These are phyloP conservation scores for Sporobolomyces phaffii DNA, from an alignment of 768 basidiomycete species.

Conservation along the genomic window DNA sequence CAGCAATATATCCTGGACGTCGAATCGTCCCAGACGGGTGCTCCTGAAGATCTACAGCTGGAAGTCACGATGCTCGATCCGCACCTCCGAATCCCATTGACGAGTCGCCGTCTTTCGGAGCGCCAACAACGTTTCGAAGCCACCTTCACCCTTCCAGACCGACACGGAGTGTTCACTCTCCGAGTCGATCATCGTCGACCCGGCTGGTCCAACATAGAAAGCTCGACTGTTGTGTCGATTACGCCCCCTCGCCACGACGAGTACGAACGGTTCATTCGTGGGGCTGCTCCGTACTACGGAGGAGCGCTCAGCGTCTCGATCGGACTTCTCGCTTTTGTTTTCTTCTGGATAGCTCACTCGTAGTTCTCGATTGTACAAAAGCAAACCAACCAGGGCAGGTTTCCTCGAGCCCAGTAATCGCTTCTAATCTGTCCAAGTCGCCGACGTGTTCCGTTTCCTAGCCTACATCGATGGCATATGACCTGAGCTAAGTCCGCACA, in stretches of 20 bases:
- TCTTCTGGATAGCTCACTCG: constrained; percentile 60
- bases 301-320: constrained; percentile 83
- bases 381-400: no score
- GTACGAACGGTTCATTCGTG: constrained; percentile 88
- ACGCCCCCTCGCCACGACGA: constrained; percentile 91
- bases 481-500: neutral
- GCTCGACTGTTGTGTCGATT: constrained; percentile 70
- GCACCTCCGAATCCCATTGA: constrained; percentile 76
- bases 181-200: constrained; percentile 82
- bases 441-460: neutral
- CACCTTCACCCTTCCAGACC: constrained; percentile 84
- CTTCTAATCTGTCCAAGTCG: neutral
- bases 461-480: neutral
- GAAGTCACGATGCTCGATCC: constrained; percentile 99
- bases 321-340: constrained; percentile 78
- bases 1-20: constrained; percentile 71
- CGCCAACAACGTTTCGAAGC: constrained; percentile 45
- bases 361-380: neutral
- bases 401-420: no score
- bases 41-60: constrained; percentile 72
- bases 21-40: constrained; percentile 67
- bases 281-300: constrained; percentile 91
- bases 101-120: constrained; percentile 63
- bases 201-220: constrained; percentile 73
- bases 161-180: constrained; percentile 98